These are phyloP conservation scores for Penicillium antarcticum DNA, from an alignment of 495 filamentous ascomycete species.

Conservation along the genomic window DNA sequence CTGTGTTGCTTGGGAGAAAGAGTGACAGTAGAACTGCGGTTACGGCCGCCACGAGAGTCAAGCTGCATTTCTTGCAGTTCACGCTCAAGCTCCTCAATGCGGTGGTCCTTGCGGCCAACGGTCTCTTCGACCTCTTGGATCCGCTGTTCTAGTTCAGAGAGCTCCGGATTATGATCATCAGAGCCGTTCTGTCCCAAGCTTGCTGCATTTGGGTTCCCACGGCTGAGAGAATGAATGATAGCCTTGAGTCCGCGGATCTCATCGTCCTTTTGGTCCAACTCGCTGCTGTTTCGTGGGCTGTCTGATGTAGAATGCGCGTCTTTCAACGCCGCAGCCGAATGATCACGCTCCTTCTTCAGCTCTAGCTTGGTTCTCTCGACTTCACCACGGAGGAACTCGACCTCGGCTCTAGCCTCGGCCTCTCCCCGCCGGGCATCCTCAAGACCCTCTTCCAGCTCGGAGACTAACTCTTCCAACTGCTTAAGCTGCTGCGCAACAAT, in stretches of 20 bases:
- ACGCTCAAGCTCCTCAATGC: constrained; percentile 88
- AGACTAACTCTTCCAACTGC: constrained; percentile 91
- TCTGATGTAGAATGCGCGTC: constrained; percentile 49
- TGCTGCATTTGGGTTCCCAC: constrained; percentile 53
- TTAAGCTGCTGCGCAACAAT: constrained; percentile 87
- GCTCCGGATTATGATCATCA: constrained; percentile 28
- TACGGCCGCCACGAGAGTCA: constrained; percentile 21
- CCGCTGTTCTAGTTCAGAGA: constrained; percentile 64
- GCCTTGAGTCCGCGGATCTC: constrained; percentile 96
- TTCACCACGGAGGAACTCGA: constrained; percentile 93
- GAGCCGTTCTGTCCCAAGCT: constrained; percentile 26
- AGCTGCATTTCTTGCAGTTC: constrained; percentile 67
- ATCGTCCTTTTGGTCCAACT: constrained; percentile 91
- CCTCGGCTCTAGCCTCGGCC: constrained; percentile 92
- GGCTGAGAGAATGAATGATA: constrained; percentile 91
- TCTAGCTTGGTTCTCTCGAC: constrained; percentile 93
- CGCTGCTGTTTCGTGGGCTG: constrained; percentile 53
- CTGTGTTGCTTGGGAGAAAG: constrained; percentile 37
- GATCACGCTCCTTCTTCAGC: constrained; percentile 84
- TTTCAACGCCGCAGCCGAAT: constrained; percentile 63
- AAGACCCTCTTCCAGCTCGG: constrained; percentile 92
- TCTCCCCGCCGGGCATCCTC: constrained; percentile 96
- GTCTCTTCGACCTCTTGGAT: constrained; percentile 69
- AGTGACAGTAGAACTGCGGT: constrained; percentile 45
- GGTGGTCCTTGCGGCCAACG: constrained; percentile 64